Evolutionary conservation across 805 yeast genomes (phyloP), one percentile per base, ranked within the genome.

Genomic region (Candida odintsovae): DNA sequence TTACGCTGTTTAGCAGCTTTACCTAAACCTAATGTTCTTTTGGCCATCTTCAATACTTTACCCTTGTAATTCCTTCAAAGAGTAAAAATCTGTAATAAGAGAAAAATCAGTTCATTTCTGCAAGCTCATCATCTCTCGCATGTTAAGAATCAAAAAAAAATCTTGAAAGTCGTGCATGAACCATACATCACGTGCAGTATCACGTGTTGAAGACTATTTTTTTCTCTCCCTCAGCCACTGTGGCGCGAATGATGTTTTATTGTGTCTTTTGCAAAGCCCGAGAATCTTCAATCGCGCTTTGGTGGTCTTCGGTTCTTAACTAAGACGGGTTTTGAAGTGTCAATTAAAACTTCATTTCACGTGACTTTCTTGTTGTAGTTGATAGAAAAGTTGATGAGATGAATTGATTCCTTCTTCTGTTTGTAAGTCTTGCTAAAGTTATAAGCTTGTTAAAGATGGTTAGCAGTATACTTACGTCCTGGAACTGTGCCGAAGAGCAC

Each of bases 21-120:
- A 4, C 86, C 85, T 45, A 83, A 61, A 23, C 89, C 89, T 45
- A 78, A 61, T 9, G 86, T 80, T 68, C 90, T 75, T 55, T 83
- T 83, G 26, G 76, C 82, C 83, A 77, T 78, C 9, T 41, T 9
- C 25, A 36, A 20, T n/a, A 15, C 6, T 9, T 8, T 4, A 31
- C 18, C 7, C 4, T n/a, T 31, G 6, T 16, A 15, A 6, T 31
- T 4, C 15, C 16, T 33, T 33, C 11, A 33, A n/a, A 16, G 21
- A 33, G 11, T n/a, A 33, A 8, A 23, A 8, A 23, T 13, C n/a
- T 18, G 28, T 40, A 19, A 25, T 3, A 10, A 8, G 6, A 25
- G 22, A 23, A 38, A 38, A 38, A 19, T 21, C 41, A 22, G 41
- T 16, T 38, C 41, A 38, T 22, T 20, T 36, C 23, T 36, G 22